phyloP scores from a whole-genome alignment of 2,329 filamentous ascomycete species.

The Daldinia eschscholtzii region DNA sequence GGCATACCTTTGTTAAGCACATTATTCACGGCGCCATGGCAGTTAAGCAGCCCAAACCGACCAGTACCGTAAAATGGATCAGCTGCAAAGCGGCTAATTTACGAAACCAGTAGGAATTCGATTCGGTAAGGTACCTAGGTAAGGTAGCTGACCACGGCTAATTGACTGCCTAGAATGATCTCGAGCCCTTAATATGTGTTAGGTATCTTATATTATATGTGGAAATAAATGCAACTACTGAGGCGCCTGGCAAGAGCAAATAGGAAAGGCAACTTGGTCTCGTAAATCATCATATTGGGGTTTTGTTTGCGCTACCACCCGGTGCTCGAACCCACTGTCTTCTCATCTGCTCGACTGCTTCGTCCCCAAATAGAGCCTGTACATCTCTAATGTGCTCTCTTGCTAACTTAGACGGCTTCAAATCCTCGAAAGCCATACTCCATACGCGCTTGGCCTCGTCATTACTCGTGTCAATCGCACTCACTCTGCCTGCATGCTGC shows the following conservation, averaged over 20 bases:
- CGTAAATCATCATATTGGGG: background rate
- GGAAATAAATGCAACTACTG: background rate
- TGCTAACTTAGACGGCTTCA: conserved; percentile 43
- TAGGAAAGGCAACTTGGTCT: background rate
- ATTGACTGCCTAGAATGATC: background rate
- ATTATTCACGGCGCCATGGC: too few species aligned
- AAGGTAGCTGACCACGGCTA: background rate
- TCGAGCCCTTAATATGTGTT: background rate
- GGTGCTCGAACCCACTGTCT: conserved; percentile 9
- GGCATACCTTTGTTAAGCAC: too few species aligned
- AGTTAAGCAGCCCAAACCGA: too few species aligned
- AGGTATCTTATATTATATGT: background rate
- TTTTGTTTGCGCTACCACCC: background rate
- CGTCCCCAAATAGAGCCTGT: conserved; percentile 45
- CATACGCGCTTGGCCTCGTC: conserved; percentile 51
- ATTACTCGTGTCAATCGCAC: conserved; percentile 49
- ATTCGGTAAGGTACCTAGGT: background rate
- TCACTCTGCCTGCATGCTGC: conserved; percentile 50
- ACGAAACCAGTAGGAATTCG: background rate
- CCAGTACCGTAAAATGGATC: too few species aligned
- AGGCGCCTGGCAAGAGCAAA: background rate
- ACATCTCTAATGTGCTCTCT: conserved; percentile 45
- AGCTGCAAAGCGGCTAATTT: too few species aligned
- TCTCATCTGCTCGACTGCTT: conserved; percentile 32
- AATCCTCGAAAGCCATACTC: conserved; percentile 52